Evolutionary conservation across 768 basidiomycete species (phyloP).

Genomic region (Rhodotorula paludigena): DNA sequence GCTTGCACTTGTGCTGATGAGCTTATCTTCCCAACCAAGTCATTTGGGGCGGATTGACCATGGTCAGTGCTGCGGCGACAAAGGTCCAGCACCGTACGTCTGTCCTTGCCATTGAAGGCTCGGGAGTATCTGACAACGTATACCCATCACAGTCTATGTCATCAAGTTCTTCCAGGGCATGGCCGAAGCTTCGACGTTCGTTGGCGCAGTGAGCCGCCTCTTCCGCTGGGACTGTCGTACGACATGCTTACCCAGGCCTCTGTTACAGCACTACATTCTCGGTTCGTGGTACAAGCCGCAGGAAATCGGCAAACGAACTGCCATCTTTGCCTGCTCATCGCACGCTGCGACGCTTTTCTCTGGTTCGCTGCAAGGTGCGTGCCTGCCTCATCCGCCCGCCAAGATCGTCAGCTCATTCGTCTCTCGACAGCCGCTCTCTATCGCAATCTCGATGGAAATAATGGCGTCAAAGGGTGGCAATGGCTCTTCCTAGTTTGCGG

Average conservation of each 20-base stretch:
- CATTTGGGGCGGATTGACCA: slow-evolving; percentile 49
- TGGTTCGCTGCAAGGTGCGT: slow-evolving; percentile 52
- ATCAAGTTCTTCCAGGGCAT: slow-evolving; percentile 67
- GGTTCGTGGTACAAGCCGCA: slow-evolving; percentile 47
- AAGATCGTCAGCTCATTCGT: neutral
- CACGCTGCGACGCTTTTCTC: slow-evolving; percentile 44
- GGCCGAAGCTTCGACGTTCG: slow-evolving; percentile 69
- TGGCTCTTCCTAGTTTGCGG: slow-evolving; percentile 60
- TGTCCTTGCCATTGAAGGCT: too few relatives aligned
- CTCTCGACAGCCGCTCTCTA: slow-evolving; percentile 55
- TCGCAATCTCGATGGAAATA: slow-evolving; percentile 44
- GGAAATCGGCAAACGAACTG: slow-evolving; percentile 66
- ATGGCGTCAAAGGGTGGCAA: slow-evolving; percentile 26
- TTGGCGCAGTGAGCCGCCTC: slow-evolving; percentile 52
- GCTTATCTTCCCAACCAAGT: neutral
- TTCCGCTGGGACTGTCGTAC: neutral
- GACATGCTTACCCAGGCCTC: neutral
- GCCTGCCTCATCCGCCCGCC: neutral
- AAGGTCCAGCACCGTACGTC: slow-evolving; percentile 27
- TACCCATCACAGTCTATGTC: slow-evolving; percentile 62
- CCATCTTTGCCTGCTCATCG: slow-evolving; percentile 65
- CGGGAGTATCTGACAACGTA: slow-evolving; percentile 39
- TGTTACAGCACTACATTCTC: slow-evolving; percentile 12
- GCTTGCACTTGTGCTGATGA: too few relatives aligned
- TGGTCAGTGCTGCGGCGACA: slow-evolving; percentile 30